Conservation (phyloP, 2,329 filamentous ascomycete species). For the Emericellopsis atlantica region DNA sequence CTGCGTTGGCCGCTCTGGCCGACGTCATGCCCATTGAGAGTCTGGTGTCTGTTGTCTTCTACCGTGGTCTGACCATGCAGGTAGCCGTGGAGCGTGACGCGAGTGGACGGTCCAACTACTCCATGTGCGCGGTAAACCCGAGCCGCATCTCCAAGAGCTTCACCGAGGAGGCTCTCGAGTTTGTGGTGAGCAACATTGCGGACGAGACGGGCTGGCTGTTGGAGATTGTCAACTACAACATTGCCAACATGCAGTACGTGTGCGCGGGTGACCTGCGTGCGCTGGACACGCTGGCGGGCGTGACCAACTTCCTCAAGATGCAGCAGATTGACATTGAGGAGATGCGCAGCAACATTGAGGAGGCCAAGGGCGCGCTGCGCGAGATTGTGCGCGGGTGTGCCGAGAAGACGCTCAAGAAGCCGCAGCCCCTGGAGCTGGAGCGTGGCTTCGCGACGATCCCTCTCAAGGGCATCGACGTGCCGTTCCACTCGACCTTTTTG, state of each 20-base stretch:
- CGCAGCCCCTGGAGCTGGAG: conserved; percentile 76
- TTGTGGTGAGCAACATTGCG: conserved; percentile 89
- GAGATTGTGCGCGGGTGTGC: conserved; percentile 86
- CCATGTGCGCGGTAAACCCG: conserved; percentile 98
- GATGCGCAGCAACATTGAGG: conserved; percentile 79
- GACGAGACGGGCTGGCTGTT: conserved; percentile 91
- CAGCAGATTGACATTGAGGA: conserved; percentile 96
- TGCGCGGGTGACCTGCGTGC: conserved; percentile 59
- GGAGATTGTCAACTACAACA: conserved; percentile 97
- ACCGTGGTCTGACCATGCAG: conserved; percentile 97
- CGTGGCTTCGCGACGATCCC: conserved; percentile 96
- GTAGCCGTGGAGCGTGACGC: conserved; percentile 96
- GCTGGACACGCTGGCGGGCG: conserved; percentile 61
- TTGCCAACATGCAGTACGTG: conserved; percentile 65
- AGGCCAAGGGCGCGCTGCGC: conserved; percentile 79
- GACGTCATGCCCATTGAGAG: conserved; percentile 99
- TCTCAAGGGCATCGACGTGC: conserved; percentile 92
- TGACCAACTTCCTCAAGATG: conserved; percentile 90
- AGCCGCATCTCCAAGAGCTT: conserved; percentile 98
- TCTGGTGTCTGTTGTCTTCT: conserved; percentile 96
- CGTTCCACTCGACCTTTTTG: conserved; percentile 98
- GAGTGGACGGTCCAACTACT: conserved; percentile 89
- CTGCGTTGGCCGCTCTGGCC: conserved; percentile 84
- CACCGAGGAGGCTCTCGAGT: conserved; percentile 93
- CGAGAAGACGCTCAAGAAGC: conserved; percentile 79